Conservation (phyloP, 2,329 filamentous ascomycete species). For the Arthrobotrys musiformis region DNA sequence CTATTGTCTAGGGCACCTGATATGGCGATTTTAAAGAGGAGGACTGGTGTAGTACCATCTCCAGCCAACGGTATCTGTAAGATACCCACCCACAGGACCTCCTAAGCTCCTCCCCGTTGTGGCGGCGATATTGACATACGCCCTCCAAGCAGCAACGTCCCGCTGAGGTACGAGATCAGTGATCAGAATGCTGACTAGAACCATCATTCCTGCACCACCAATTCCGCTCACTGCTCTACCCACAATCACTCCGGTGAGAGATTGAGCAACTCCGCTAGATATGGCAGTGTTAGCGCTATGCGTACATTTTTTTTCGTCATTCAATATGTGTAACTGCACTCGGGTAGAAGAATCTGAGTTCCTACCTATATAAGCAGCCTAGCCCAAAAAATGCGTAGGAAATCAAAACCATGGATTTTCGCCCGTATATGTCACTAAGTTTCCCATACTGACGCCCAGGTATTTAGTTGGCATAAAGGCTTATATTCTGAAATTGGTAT, state of each 20-base stretch:
- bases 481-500: background rate
- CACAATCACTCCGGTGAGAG: conserved; percentile 66
- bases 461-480: background rate
- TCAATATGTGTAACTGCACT: background rate
- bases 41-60: conserved; percentile 67
- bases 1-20: background rate
- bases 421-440: conserved; percentile 70
- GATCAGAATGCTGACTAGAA: conserved; percentile 68
- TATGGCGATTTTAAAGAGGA: background rate
- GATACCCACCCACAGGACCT: conserved; percentile 70
- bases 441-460: conserved; percentile 66
- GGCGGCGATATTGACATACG: conserved; percentile 68
- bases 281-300: background rate
- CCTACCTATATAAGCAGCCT: conserved; percentile 64
- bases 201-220: conserved; percentile 67
- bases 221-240: conserved; percentile 68
- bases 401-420: conserved; percentile 66
- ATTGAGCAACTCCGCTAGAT: conserved; percentile 64
- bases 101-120: conserved; percentile 68
- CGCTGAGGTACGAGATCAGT: conserved; percentile 68
- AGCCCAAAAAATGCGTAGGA: conserved; percentile 68
- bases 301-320: background rate
- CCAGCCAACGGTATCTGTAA: conserved; percentile 74
- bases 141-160: conserved; percentile 69
- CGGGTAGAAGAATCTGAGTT: conserved; percentile 53